Evolutionary conservation across 495 filamentous ascomycete species (phyloP), one percentile per base, ranked within the genome.

Genomic region (Neurospora intermedia): DNA sequence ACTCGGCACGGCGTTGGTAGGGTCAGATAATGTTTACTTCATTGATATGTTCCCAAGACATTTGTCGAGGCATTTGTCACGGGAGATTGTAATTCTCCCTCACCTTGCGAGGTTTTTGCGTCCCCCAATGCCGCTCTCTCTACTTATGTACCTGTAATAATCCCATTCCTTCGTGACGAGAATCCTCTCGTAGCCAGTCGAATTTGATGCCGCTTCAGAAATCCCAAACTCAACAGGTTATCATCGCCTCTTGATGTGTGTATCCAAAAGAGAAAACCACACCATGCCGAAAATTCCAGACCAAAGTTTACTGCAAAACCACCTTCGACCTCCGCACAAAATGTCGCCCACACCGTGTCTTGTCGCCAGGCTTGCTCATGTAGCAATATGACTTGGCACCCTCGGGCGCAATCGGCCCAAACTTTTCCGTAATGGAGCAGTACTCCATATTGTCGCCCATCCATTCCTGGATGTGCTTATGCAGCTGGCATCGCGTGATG

Each of bases 381-480:
- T 83, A 86, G 77, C 86, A 88, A 59, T 82, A 83, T 6, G 72
- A 71, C 75, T 80, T 82, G 0, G 82, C 81, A 13, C 78, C 80
- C 20, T 77, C 77, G 2, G 72, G 73, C 20, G 84, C 83, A 7
- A 76, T 77, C 43, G 78, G 75, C 23, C 85, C 85, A 74, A 84
- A 88, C 80, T 84, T 87, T 73, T 84, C 80, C 75, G 79, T 84
- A 43, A 88, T 80, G 40, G 75, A 77, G 80, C 86, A 88, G 75
- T 87, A 88, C 74, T 88, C 86, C 45, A 77, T 43, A 39, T 73
- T 80, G 15, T 82, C 76, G 54, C 83, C 85, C 80, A 87, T 81
- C 85, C 85, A 87, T n/a, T 81, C 77, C 76, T 82, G 80, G 75
- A 88, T 83, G 71, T 88, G 86, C 73, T 84, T 83, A 78, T 87